Evolutionary conservation across 371 early-diverging fungal species (phyloP).

Genomic region (Syncephalastrum contaminatum): DNA sequence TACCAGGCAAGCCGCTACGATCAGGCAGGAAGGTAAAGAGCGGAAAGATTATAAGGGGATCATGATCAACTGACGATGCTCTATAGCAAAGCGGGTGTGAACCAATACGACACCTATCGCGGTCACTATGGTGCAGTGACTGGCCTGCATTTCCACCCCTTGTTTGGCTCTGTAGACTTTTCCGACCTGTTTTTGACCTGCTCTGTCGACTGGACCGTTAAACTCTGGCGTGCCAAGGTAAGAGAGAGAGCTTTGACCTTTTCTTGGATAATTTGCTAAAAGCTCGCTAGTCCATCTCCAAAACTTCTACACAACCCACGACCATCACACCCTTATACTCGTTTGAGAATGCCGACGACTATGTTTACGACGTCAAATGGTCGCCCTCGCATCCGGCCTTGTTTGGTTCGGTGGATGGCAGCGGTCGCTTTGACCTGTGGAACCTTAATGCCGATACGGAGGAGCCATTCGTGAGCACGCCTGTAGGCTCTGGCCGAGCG

Average conservation of each 20-base stretch:
- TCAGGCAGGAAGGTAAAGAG: constrained; percentile 77
- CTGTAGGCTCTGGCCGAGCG: constrained; percentile 73
- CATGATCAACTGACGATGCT: no score
- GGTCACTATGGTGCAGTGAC: constrained; percentile 92
- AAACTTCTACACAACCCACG: constrained; percentile 57
- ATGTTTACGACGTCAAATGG: constrained; percentile 96
- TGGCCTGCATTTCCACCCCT: constrained; percentile 91
- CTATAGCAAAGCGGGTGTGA: constrained; percentile 90
- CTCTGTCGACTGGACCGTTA: constrained; percentile 95
- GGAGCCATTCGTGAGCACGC: constrained; percentile 69
- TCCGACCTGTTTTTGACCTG: constrained; percentile 89
- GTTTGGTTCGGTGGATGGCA: constrained; percentile 91
- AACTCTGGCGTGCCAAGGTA: constrained; percentile 90
- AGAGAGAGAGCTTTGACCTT: not conserved
- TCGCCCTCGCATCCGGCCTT: constrained; percentile 92
- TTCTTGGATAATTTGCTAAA: no score
- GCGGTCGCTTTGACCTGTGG: constrained; percentile 88
- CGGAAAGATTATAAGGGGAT: not conserved
- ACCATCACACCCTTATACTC: constrained; percentile 76
- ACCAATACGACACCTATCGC: constrained; percentile 76
- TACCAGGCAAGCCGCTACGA: constrained; percentile 94
- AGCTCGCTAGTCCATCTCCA: constrained; percentile 53
- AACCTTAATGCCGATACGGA: constrained; percentile 89
- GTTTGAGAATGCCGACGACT: constrained; percentile 92
- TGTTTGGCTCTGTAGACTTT: constrained; percentile 77